phyloP scores from a whole-genome alignment of 2,329 filamentous ascomycete genomes.

The Apiospora kogelbergensis region DNA sequence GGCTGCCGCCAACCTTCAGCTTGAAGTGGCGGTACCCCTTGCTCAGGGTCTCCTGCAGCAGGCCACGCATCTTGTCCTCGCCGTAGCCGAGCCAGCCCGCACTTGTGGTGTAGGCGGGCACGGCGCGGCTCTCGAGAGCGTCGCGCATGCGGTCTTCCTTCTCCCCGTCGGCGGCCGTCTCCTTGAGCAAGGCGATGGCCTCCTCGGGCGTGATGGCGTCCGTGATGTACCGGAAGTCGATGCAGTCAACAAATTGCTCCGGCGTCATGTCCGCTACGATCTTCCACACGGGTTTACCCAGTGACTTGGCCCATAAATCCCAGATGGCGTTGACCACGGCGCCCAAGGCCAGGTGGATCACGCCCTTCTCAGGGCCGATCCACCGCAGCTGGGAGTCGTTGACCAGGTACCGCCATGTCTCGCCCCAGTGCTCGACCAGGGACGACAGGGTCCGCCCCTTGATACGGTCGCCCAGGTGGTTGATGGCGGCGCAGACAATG shows the following conservation, averaged over 20 bases:
- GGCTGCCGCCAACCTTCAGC: constrained; percentile 77
- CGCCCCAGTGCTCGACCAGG: constrained; percentile 78
- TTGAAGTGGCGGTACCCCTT: constrained; percentile 87
- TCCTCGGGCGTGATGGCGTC: constrained; percentile 89
- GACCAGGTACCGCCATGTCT: constrained; percentile 90
- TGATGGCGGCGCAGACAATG: constrained; percentile 83
- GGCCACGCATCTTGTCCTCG: constrained; percentile 78
- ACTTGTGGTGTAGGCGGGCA: constrained; percentile 87
- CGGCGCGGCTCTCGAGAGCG: constrained; percentile 70
- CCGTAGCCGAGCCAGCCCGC: constrained; percentile 92
- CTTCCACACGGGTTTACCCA: constrained; percentile 86
- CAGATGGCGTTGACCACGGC: constrained; percentile 89
- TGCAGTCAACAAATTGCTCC: constrained; percentile 81
- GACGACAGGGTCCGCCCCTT: constrained; percentile 73
- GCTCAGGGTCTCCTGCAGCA: constrained; percentile 72
- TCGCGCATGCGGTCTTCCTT: constrained; percentile 74
- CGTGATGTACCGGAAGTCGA: constrained; percentile 94
- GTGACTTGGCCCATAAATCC: constrained; percentile 91
- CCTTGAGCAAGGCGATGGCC: constrained; percentile 69
- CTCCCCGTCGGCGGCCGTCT: constrained; percentile 52
- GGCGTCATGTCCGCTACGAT: constrained; percentile 89
- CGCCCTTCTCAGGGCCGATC: constrained; percentile 93
- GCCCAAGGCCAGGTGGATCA: constrained; percentile 87
- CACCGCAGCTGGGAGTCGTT: constrained; percentile 87
- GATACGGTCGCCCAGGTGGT: constrained; percentile 74